Percentiles rank a stretch among this genome's conserved stretches.
These are phyloP conservation scores for Gardenia jasminoides DNA, from an alignment of 257 asterid genomes.

Conservation along the genomic window DNA sequence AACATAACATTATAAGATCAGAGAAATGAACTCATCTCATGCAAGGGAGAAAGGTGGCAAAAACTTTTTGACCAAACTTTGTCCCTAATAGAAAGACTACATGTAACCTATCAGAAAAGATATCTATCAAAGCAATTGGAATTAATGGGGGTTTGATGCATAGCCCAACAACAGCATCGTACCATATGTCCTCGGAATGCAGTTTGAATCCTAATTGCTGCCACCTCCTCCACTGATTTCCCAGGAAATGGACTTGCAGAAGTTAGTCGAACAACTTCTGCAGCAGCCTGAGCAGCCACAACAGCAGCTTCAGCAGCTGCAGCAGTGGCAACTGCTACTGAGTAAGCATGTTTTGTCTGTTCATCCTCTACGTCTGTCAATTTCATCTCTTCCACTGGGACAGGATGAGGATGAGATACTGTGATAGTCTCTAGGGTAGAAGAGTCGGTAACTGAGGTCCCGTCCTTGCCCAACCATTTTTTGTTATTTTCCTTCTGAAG, in stretches of 20 bases:
- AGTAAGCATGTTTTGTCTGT: constrained; percentile 58
- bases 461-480: constrained; percentile 49
- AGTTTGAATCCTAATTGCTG: constrained; percentile 81
- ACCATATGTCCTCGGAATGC: constrained; percentile 94
- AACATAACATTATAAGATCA: neutral
- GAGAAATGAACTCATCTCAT: neutral
- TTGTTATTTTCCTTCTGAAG: constrained; percentile 55
- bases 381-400: constrained; percentile 53
- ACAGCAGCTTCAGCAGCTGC: constrained; percentile 76
- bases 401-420: constrained; percentile 45
- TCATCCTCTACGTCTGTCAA: constrained; percentile 57
- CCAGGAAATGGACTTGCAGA: constrained; percentile 47
- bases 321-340: constrained; percentile 70
- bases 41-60: neutral
- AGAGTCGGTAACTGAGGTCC: constrained; percentile 36
- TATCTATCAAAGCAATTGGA: constrained; percentile 4
- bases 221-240: constrained; percentile 71
- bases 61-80: neutral
- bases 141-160: neutral
- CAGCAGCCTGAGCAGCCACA: constrained; percentile 72
- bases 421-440: constrained; percentile 39
- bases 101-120: neutral
- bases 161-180: neutral
- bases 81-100: neutral
- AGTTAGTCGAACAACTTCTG: constrained; percentile 57